Evolutionary conservation across 2,329 filamentous ascomycete genomes (phyloP), one percentile per base, ranked within the genome.

Genomic region (Curvularia sp.): DNA sequence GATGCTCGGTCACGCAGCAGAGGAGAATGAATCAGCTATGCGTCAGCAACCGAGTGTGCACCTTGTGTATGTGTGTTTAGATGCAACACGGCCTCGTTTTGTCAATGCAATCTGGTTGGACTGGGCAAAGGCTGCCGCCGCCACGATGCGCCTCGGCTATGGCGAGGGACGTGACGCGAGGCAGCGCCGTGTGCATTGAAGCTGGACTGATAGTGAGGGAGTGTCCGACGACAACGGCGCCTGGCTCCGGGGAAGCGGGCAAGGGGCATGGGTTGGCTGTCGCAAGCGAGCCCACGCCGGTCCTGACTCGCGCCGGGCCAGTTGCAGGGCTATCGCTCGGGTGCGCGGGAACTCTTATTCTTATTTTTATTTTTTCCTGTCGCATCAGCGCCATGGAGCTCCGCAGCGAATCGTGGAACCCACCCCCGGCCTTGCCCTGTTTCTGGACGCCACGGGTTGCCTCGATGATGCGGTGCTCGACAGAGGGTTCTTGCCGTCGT

Each of bases 81-180:
- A 75, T 71, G 74, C 74, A 75, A 74, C 73, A 62, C 74, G 66
- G 69, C 69, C 69, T 74, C 71, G 66, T 74, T 74, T 70, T 73
- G 65, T 68, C 43, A 55, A 59, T 70, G 64, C 69, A 70, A 68
- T 67, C 67, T 70, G 70, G 69, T 62, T 60, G 69, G 57, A 31
- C 65, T 31, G 9, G 65, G 62, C 24, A 51, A 63, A 30, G 60
- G 61, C 57, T 53, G 18, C 18, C 18, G 58, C 67, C 67, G 63
- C 62, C 65, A 69, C 56, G 24, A 62, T 64, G 64, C 63, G 63
- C 50, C 62, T 63, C 55, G 57, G 67, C 60, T 51, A 54, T 57
- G 60, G 65, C 63, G 53, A 53, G 58, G 55, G 60, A 62, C 44
- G 63, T 69, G 64, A 70, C 63, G 65, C 63, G 59, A 18, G 18